phyloP scores from a whole-genome alignment of 73 alveolate genomes.

The Uronychia setigera region DNA sequence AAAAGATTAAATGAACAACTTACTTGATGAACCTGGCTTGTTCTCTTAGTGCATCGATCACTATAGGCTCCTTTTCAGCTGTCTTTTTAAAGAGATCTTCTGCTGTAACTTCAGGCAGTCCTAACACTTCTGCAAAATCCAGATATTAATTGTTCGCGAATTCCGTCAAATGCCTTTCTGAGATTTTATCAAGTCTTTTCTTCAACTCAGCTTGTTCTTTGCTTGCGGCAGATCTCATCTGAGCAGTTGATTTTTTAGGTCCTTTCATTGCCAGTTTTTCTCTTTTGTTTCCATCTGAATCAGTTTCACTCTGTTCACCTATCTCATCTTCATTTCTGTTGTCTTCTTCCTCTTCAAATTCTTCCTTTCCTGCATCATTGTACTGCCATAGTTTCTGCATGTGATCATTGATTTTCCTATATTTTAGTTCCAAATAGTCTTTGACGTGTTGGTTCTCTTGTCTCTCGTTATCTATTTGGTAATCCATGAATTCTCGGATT shows the following conservation, averaged over 20 bases:
- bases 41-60: constrained; percentile 55
- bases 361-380: neutral
- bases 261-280: constrained; percentile 1
- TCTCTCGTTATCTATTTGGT: constrained; percentile 31
- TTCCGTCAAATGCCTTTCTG: constrained; percentile 68
- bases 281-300: neutral
- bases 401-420: constrained; percentile 44
- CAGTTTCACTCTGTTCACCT: neutral
- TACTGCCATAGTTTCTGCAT: constrained; percentile 34
- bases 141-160: constrained; percentile 54
- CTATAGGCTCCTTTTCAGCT: constrained; percentile 65
- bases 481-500: constrained; percentile 32
- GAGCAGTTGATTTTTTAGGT: constrained; percentile 16
- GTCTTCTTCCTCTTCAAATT: neutral
- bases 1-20: neutral
- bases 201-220: constrained; percentile 9
- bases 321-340: neutral
- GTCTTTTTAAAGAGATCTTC: constrained; percentile 50
- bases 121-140: constrained; percentile 66
- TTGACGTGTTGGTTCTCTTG: constrained; percentile 28
- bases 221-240: neutral
- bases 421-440: constrained; percentile 47
- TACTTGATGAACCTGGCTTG: constrained; percentile 51
- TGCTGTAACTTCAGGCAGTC: constrained; percentile 71
- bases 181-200: constrained; percentile 44